phyloP scores from a whole-genome alignment of 257 asterid species.

The Orobanche coerulescens region DNA sequence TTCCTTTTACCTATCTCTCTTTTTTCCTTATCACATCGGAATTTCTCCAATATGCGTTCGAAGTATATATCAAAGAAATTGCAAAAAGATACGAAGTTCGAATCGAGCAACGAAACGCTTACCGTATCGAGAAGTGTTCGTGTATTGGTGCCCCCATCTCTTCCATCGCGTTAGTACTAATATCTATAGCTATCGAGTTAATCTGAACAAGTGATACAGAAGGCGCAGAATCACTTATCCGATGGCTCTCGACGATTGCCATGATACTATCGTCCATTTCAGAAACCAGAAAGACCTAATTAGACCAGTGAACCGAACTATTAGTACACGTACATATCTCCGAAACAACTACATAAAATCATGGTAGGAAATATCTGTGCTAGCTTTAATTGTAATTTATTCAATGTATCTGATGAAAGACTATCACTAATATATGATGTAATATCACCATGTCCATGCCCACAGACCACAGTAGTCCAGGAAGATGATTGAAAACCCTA shows the following conservation, averaged over 20 bases:
- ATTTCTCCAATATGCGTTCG: background rate
- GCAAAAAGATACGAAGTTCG: background rate
- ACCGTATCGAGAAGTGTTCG: conserved; percentile 75
- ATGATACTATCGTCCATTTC: conserved; percentile 36
- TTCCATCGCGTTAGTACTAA: conserved; percentile 27
- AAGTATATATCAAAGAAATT: background rate
- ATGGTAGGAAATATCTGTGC: conserved; percentile 6
- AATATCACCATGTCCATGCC: background rate
- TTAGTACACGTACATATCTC: conserved; percentile 1
- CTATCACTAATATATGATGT: background rate
- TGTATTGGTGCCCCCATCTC: conserved; percentile 32
- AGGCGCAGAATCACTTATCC: conserved; percentile 21
- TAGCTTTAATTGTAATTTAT: background rate
- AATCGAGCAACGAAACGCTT: conserved; percentile 18
- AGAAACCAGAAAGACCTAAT: conserved; percentile 20
- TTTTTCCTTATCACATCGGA: background rate
- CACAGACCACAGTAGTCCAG: too few relatives aligned
- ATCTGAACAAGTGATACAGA: conserved; percentile 38
- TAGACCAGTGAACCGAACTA: conserved; percentile 15
- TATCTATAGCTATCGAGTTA: conserved; percentile 47
- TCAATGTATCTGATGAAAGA: background rate
- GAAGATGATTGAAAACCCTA: conserved; percentile 43
- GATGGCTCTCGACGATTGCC: conserved; percentile 26
- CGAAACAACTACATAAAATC: conserved; percentile 22
- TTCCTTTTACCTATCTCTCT: background rate